These are phyloP conservation scores for Arxiozyma heterogenica DNA, from an alignment of 1,139 yeast genomes.

Conservation along the genomic window DNA sequence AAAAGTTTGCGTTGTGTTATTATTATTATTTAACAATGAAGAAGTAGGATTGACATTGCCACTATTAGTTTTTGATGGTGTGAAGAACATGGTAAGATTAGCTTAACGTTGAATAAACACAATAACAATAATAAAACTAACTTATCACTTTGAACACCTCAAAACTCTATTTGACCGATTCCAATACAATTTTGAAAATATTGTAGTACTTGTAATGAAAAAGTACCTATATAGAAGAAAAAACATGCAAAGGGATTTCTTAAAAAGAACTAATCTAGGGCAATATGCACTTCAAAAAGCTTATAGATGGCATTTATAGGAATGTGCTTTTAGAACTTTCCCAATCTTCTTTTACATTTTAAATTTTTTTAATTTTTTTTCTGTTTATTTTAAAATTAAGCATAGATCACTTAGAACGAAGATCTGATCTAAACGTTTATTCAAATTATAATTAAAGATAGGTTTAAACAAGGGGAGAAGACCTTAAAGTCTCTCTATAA, in stretches of 20 bases:
- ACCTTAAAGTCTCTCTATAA: not conserved
- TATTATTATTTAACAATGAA: no score
- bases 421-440: not conserved
- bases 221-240: no score
- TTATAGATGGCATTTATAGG: no score
- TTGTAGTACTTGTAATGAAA: not conserved
- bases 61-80: constrained; percentile 27
- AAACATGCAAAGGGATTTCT: no score
- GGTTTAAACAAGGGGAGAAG: not conserved
- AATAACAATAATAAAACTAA: not conserved
- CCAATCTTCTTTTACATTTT: no score
- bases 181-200: not conserved
- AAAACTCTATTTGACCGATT: not conserved
- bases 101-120: not conserved
- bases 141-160: not conserved
- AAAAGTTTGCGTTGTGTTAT: not conserved
- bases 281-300: no score
- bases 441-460: no score
- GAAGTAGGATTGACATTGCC: constrained; percentile 14
- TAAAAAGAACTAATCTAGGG: no score
- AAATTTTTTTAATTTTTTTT: no score
- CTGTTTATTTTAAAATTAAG: no score
- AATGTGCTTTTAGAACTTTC: not conserved
- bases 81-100: constrained; percentile 21
- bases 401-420: not conserved